These are phyloP conservation scores for Aegilops umbellulata DNA, from an alignment of 176 grass and related monocot species.

Conservation along the genomic window DNA sequence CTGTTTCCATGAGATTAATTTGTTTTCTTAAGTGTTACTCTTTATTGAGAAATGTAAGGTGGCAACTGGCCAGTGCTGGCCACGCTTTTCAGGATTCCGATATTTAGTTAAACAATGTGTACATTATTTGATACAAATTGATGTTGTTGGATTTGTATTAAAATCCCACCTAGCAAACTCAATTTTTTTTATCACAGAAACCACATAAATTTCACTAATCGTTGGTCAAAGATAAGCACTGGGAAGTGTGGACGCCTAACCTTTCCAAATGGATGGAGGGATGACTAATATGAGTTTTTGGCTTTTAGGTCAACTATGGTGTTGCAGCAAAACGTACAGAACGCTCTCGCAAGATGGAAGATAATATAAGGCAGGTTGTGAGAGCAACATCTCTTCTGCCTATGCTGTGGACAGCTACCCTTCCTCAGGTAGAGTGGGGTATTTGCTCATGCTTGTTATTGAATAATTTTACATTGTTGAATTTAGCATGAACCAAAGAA, in stretches of 20 bases:
- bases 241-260: not conserved
- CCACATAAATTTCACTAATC: not conserved
- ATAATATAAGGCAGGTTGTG: not conserved
- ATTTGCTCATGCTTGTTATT: not conserved
- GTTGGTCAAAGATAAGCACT: not conserved
- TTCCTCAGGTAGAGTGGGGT: conserved; percentile 30
- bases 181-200: not conserved
- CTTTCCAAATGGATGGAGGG: not conserved
- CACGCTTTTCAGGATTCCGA: not conserved
- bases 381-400: not conserved
- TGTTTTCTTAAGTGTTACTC: not conserved
- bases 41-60: not conserved
- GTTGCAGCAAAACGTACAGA: not conserved
- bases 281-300: conserved; percentile 2
- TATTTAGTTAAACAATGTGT: not conserved
- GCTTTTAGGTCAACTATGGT: not conserved
- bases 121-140: not conserved
- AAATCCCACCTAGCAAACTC: not conserved
- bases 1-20: not conserved
- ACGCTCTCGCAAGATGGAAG: not conserved
- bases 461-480: not conserved
- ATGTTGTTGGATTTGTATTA: not conserved
- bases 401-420: conserved; percentile 8
- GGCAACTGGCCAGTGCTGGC: not conserved
- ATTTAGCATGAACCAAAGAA: too few species aligned